These are phyloP conservation scores for Brettanomyces naardenensis DNA, from an alignment of 805 yeast species.

Conservation along the genomic window DNA sequence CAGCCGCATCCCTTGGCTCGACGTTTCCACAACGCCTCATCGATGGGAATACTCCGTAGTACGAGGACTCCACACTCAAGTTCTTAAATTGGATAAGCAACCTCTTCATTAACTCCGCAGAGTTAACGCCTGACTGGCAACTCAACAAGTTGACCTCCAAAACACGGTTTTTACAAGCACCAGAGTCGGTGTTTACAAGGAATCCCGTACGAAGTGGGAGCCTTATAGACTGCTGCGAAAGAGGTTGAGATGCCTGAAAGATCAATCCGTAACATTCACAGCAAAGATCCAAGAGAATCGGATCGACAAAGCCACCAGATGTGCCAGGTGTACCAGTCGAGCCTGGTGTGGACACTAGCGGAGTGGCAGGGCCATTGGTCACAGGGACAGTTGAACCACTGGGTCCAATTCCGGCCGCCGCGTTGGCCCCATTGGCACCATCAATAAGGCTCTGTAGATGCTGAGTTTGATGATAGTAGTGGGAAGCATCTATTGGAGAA, in stretches of 20 bases:
- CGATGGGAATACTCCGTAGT: conserved; percentile 8
- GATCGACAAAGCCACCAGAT: conserved; percentile 4
- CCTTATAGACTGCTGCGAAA: conserved; percentile 63
- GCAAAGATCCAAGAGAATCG: conserved; percentile 37
- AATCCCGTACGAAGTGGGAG: conserved; percentile 68
- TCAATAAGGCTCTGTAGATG: conserved; percentile 1
- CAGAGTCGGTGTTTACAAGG: conserved; percentile 33
- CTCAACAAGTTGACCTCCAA: conserved; percentile 65
- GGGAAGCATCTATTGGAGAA: conserved; percentile 19
- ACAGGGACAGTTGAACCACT: background rate
- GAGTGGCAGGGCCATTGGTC: background rate
- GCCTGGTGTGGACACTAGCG: background rate
- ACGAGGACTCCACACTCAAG: conserved; percentile 23
- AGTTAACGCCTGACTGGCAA: conserved; percentile 61
- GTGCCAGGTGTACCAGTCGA: background rate
- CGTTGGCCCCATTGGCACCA: background rate
- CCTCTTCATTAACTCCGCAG: conserved; percentile 44
- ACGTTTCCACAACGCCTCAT: conserved; percentile 21
- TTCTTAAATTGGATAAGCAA: conserved; percentile 56
- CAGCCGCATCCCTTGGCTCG: conserved; percentile 26
- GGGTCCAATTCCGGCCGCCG: background rate
- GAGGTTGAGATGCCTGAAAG: conserved; percentile 53
- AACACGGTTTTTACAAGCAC: conserved; percentile 16
- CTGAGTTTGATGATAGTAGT: conserved; percentile 3
- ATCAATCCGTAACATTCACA: conserved; percentile 50